phyloP scores from a whole-genome alignment of 2,329 filamentous ascomycete genomes.

The Pestalotiopsis sp. region DNA sequence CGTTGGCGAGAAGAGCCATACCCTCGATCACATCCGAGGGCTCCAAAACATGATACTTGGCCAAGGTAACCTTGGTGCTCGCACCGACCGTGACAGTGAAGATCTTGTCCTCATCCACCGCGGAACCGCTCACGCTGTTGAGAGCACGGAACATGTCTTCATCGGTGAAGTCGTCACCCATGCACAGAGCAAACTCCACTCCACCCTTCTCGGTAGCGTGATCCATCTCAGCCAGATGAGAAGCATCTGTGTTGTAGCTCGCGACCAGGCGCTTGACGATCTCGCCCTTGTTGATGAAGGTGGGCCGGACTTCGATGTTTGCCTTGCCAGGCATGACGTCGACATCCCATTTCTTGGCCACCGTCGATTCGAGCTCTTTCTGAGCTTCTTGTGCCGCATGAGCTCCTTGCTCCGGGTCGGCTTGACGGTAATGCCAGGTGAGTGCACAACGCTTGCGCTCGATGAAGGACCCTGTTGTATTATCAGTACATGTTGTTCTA shows the following conservation, averaged over 20 bases:
- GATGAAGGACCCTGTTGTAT: constrained; percentile 75
- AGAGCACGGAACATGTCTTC: constrained; percentile 95
- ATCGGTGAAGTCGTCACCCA: constrained; percentile 96
- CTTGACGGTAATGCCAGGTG: constrained; percentile 95
- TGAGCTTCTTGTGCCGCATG: constrained; percentile 82
- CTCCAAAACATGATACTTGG: constrained; percentile 87
- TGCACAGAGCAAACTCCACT: constrained; percentile 85
- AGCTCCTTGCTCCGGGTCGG: constrained; percentile 81
- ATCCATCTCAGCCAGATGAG: constrained; percentile 30
- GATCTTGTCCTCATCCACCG: constrained; percentile 65
- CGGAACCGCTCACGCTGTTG: constrained; percentile 56
- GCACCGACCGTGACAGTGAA: constrained; percentile 93
- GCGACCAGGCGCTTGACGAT: constrained; percentile 84
- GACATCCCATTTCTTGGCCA: constrained; percentile 81
- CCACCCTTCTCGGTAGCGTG: constrained; percentile 43
- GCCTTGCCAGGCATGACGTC: constrained; percentile 98
- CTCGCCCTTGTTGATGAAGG: constrained; percentile 97
- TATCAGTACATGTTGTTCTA: not conserved
- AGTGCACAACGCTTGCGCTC: constrained; percentile 92
- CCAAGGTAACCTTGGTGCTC: constrained; percentile 88
- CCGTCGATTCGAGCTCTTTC: constrained; percentile 75
- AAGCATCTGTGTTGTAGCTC: constrained; percentile 61
- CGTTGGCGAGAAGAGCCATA: constrained; percentile 57
- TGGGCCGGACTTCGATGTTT: constrained; percentile 94
- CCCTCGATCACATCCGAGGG: constrained; percentile 83